Percentiles rank a stretch among this genome's conserved stretches.
Conservation (phyloP, 2,329 filamentous ascomycete species). For the Gliomastix tumulicola region DNA sequence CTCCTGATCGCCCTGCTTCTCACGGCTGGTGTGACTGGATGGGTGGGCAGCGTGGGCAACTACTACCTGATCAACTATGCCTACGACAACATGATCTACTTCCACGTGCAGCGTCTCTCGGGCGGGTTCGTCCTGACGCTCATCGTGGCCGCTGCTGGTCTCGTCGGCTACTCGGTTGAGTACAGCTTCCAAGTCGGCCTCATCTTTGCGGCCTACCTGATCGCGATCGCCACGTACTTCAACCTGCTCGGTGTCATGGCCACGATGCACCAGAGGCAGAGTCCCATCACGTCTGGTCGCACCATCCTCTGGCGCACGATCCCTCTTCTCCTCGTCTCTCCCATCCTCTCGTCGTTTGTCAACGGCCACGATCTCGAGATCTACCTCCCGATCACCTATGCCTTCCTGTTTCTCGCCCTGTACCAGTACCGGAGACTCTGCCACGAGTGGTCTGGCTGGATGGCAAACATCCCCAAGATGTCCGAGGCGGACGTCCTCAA, state of each 20-base stretch:
- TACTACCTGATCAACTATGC: conserved; percentile 45
- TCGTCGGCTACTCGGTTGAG: conserved; percentile 39
- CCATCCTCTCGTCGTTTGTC: conserved; percentile 46
- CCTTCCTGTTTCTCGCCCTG: conserved; percentile 43
- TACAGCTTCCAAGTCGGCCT: conserved; percentile 35
- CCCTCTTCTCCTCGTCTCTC: conserved; percentile 48
- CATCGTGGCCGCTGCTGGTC: conserved; percentile 33
- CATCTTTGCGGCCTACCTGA: conserved; percentile 52
- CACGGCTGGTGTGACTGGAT: conserved; percentile 54
- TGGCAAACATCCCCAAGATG: conserved; percentile 38
- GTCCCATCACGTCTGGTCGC: conserved; percentile 49
- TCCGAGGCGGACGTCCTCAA: conserved; percentile 40
- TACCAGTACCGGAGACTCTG: conserved; percentile 45
- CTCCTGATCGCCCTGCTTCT: conserved; percentile 52
- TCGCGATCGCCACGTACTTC: conserved; percentile 51
- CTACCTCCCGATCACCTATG: conserved; percentile 46
- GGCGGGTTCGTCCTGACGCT: conserved; percentile 36
- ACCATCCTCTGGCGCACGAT: conserved; percentile 47
- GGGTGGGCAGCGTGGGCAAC: conserved; percentile 55
- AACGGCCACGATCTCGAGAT: conserved; percentile 44
- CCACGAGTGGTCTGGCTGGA: conserved; percentile 54
- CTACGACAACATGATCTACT: conserved; percentile 32
- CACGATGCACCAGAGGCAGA: conserved; percentile 46
- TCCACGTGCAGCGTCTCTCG: conserved; percentile 34
- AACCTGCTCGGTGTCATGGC: conserved; percentile 46